Evolutionary conservation across 371 early-diverging fungal genomes (phyloP).

Genomic region (Haplosporangium sp.): DNA sequence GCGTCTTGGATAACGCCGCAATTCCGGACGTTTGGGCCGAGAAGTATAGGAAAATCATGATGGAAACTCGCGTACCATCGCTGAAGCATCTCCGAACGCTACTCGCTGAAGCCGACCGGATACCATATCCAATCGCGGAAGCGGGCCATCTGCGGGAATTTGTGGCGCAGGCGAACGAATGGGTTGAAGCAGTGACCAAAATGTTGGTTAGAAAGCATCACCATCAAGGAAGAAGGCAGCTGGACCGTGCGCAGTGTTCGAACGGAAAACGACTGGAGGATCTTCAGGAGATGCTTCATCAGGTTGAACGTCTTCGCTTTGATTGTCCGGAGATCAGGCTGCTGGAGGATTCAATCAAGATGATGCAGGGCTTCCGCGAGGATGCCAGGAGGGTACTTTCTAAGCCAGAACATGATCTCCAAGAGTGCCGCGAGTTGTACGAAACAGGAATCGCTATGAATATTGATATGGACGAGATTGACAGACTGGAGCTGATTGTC

Average conservation of each 20-base stretch:
- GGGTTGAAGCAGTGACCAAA: conserved; percentile 60
- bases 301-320: conserved; percentile 58
- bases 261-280: conserved; percentile 55
- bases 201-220: conserved; percentile 57
- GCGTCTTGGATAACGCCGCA: conserved; percentile 31
- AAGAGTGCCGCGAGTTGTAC: conserved; percentile 49
- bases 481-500: conserved; percentile 47
- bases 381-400: conserved; percentile 40
- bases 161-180: conserved; percentile 60
- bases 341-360: conserved; percentile 54
- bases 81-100: conserved; percentile 64
- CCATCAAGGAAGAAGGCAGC: conserved; percentile 51
- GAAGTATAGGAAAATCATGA: conserved; percentile 56
- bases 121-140: conserved; percentile 60
- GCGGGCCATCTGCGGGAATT: conserved; percentile 59
- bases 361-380: conserved; percentile 47
- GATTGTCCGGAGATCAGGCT: conserved; percentile 62
- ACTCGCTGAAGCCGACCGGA: conserved; percentile 62
- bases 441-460: conserved; percentile 49
- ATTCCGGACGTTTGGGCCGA: conserved; percentile 59
- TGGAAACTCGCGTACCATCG: conserved; percentile 60
- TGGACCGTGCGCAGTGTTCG: conserved; percentile 31
- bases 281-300: conserved; percentile 54
- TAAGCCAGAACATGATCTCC: conserved; percentile 33
- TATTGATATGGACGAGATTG: conserved; percentile 51